A percentile compares a stretch with the other conserved stretches of the same genome.
phyloP scores from a whole-genome alignment of 805 yeast genomes.

The Kodamaea hsintzibuensis region DNA sequence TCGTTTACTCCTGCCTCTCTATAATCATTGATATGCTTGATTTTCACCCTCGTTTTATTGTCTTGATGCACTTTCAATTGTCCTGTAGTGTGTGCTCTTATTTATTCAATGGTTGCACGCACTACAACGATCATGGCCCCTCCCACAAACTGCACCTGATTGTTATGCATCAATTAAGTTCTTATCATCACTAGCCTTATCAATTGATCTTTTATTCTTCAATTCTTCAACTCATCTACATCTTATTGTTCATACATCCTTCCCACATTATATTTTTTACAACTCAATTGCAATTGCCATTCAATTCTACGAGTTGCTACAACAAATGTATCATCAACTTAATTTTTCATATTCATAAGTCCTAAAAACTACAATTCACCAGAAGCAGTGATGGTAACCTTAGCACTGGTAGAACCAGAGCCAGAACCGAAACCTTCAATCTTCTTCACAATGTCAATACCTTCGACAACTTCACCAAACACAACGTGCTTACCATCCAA shows the following conservation, averaged over 20 bases:
- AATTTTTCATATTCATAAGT: constrained; percentile 11
- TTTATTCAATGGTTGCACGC: neutral
- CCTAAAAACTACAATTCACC: constrained; percentile 50
- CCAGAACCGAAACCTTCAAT: constrained; percentile 73
- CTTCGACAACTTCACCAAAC: constrained; percentile 88
- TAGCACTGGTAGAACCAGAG: constrained; percentile 66
- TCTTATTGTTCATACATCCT: too few relatives aligned
- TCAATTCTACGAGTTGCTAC: neutral
- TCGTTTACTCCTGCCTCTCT: too few relatives aligned
- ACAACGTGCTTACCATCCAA: constrained; percentile 94
- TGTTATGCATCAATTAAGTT: too few relatives aligned
- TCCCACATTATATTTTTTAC: too few relatives aligned
- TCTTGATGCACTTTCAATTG: neutral
- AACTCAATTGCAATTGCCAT: neutral
- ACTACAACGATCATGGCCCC: neutral
- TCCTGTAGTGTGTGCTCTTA: neutral
- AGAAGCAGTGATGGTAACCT: constrained; percentile 60
- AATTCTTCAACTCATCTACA: too few relatives aligned
- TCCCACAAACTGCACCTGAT: neutral
- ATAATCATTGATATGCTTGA: too few relatives aligned
- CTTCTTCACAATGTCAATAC: constrained; percentile 81
- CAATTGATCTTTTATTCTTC: too few relatives aligned
- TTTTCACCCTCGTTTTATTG: neutral
- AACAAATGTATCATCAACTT: neutral
- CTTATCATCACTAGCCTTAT: too few relatives aligned